Base-by-base conservation (phyloP, 176 grass and related monocot genomes). In the Aegilops umbellulata region DNA sequence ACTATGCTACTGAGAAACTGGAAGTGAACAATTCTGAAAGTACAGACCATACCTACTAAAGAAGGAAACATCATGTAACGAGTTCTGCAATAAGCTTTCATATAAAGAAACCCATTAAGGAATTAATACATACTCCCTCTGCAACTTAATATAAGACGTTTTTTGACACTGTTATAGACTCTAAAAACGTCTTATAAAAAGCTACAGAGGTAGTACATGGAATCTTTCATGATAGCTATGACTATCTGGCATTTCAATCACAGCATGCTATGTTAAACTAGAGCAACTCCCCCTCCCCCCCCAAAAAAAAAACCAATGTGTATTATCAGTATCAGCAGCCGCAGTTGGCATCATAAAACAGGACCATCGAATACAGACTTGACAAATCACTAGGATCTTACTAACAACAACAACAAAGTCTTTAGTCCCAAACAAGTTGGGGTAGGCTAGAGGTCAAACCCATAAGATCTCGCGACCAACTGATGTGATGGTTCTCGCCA, bases 1-100 rank as follows among this genome's bases (percentile, higher is more conserved):
- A 83, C 60, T 84, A 47, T 46, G 75, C 23, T 84, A 86, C 41
- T 83, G 9, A 78, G 64, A 17, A 57, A 79, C 3, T 79, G 16
- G 38, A 88, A 73, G 22, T 82, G 31, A 57, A 34, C 39, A 46
- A 26, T 64, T 71, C 14, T 64, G 25, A 67, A 26, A 55, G 12
- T 46, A 83, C 55, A 20, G 17, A 79, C 26, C 24, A 78, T 87
- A 51, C 22, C 14, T 81, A 73, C 27, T 70, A 27, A 76, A 44
- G 42, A 67, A 67, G 24, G 6, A 73, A 63, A 24, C 29, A 35
- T 68, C 31, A 90, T 22, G 46, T 64, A 69, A 27, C 12, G 64
- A 82, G 79, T 57, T 65, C 58, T 16, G 27, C 25, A 16, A 70
- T 10, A 19, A 72, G 32, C 49, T 63, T 49, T 51, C 12, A 19